phyloP scores from a whole-genome alignment of 345 rosid genomes.

The Camelina laxa region DNA sequence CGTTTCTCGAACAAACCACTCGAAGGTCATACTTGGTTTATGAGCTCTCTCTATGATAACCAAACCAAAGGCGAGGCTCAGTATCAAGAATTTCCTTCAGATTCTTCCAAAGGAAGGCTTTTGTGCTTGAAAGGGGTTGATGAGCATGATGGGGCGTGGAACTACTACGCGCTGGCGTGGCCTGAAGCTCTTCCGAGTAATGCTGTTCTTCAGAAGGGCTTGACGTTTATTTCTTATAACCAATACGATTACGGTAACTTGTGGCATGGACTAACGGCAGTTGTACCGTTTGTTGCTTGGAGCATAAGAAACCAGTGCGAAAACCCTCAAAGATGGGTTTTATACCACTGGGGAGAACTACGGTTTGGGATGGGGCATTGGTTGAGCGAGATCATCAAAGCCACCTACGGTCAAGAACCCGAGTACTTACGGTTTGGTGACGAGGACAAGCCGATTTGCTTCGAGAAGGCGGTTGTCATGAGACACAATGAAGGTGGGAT shows the following conservation, averaged over 20 bases:
- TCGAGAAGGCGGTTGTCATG: constrained; percentile 79
- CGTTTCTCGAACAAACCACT: constrained; percentile 55
- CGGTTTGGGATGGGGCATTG: constrained; percentile 58
- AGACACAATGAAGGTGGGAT: constrained; percentile 82
- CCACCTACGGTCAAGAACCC: constrained; percentile 50
- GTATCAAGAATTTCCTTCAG: constrained; percentile 67
- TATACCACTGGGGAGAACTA: constrained; percentile 77
- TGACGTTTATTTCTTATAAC: constrained; percentile 70
- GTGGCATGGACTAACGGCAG: constrained; percentile 72
- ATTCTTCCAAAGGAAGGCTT: constrained; percentile 53
- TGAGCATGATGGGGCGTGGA: constrained; percentile 73
- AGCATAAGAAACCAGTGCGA: constrained; percentile 53
- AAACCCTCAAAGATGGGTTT: constrained; percentile 63
- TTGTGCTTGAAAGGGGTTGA: constrained; percentile 73
- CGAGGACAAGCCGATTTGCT: constrained; percentile 57
- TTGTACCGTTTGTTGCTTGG: constrained; percentile 72
- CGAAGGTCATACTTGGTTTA: constrained; percentile 77
- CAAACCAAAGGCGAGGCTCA: constrained; percentile 68
- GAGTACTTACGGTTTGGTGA: constrained; percentile 46
- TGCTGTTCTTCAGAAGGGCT: constrained; percentile 58
- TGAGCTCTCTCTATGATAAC: constrained; percentile 69
- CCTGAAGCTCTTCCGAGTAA: constrained; percentile 60
- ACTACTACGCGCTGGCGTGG: constrained; percentile 73
- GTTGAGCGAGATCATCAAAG: constrained; percentile 53
- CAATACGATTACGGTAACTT: constrained; percentile 67